A percentile compares a stretch with the other conserved stretches of the same genome.
phyloP scores from a whole-genome alignment of 176 grass and related monocot species.

The Miscanthus lutarioriparius region DNA sequence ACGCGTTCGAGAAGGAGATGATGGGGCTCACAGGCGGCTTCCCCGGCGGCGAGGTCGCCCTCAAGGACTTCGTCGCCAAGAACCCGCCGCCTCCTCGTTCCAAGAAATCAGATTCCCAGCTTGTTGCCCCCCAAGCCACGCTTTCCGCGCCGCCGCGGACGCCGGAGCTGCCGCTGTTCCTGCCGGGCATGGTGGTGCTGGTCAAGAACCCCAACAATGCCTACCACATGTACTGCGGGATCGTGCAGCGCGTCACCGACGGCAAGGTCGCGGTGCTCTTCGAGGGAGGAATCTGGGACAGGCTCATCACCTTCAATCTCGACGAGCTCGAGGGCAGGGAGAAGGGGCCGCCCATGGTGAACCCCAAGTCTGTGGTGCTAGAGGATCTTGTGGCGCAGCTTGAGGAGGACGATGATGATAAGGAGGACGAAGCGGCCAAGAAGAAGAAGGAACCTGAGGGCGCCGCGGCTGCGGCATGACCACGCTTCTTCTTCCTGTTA shows the following conservation, averaged over 20 bases:
- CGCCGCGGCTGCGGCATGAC: background rate
- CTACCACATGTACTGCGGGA: conserved; percentile 73
- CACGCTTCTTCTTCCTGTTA: background rate
- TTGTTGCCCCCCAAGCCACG: background rate
- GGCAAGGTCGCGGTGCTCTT: conserved; percentile 84
- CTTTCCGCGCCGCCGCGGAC: conserved; percentile 43
- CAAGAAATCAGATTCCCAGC: background rate
- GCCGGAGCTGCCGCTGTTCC: conserved; percentile 74
- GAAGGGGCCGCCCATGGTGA: conserved; percentile 87
- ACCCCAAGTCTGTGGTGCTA: conserved; percentile 78
- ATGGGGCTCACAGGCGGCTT: conserved; percentile 87
- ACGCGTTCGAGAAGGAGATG: conserved; percentile 87
- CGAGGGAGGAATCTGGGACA: conserved; percentile 90
- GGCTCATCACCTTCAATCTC: conserved; percentile 75
- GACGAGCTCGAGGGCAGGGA: conserved; percentile 83
- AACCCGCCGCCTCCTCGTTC: conserved; percentile 57
- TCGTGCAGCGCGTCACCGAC: conserved; percentile 86
- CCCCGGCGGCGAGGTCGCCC: conserved; percentile 83
- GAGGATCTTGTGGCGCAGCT: conserved; percentile 40
- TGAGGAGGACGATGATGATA: background rate
- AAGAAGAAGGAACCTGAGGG: conserved; percentile 10
- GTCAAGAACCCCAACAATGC: conserved; percentile 81
- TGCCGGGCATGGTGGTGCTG: conserved; percentile 82
- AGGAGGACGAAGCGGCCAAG: background rate
- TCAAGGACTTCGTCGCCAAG: conserved; percentile 70